A percentile compares a stretch with the other conserved stretches of the same genome.
These are phyloP conservation scores for Dichotomocladium elegans DNA, from an alignment of 371 early-diverging fungal genomes.

Conservation along the genomic window DNA sequence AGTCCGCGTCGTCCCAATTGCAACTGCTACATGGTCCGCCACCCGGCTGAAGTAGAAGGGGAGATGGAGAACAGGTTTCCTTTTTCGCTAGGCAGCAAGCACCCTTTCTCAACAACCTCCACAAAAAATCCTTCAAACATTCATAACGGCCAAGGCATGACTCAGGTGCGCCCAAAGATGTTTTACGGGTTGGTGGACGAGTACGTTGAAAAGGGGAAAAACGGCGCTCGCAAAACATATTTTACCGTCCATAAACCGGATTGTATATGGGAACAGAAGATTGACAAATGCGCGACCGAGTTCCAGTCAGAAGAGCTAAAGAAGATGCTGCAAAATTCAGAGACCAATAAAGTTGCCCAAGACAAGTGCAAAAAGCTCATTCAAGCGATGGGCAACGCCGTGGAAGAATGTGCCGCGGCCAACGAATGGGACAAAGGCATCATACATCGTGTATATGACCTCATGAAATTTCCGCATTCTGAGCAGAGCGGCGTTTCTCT, in stretches of 20 bases:
- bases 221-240: no score
- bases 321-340: no score
- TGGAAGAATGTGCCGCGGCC: not conserved
- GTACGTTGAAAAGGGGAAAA: not conserved
- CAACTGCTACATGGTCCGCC: not conserved
- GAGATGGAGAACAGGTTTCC: no score
- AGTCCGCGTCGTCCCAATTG: not conserved
- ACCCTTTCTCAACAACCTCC: no score
- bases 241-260: not conserved
- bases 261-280: not conserved
- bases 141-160: no score
- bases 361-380: no score
- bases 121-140: no score
- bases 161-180: not conserved
- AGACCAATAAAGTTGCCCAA: no score
- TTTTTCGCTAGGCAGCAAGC: no score
- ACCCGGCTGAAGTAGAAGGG: no score
- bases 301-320: not conserved
- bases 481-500: not conserved
- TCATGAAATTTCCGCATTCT: not conserved
- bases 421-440: not conserved
- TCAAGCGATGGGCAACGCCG: not conserved
- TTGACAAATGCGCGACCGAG: not conserved
- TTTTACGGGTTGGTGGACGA: not conserved
- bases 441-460: not conserved